phyloP scores from a whole-genome alignment of 441 rosid species.

The Populus tomentosa region DNA sequence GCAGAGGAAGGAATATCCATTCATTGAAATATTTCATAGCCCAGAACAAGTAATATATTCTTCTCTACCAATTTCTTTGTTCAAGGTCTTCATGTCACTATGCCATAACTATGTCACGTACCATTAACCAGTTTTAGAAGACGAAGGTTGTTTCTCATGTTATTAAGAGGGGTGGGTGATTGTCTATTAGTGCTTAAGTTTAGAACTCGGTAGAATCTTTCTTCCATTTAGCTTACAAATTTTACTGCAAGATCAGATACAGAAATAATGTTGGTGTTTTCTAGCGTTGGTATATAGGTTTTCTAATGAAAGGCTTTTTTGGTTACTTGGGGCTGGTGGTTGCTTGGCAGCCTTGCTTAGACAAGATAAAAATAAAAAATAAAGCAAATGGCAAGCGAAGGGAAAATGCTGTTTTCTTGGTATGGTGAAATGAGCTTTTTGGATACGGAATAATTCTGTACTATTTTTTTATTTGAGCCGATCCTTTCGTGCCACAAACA shows the following conservation, averaged over 20 bases:
- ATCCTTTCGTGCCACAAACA: not conserved
- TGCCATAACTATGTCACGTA: not conserved
- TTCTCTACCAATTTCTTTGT: constrained; percentile 1
- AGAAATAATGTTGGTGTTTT: not conserved
- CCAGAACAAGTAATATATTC: constrained; percentile 59
- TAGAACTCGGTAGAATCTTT: not conserved
- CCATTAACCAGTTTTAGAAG: not conserved
- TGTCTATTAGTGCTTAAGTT: not conserved
- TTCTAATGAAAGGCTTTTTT: not conserved
- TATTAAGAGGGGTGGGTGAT: not conserved
- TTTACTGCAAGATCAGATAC: no score
- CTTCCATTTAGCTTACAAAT: not conserved
- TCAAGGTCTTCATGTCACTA: constrained; percentile 6
- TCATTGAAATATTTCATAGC: constrained; percentile 85
- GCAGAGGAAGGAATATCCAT: constrained; percentile 87
- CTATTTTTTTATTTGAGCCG: not conserved
- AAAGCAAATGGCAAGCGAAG: not conserved
- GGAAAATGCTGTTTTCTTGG: not conserved
- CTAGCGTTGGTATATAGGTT: no score
- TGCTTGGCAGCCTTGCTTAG: not conserved
- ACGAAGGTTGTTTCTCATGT: constrained; percentile 1
- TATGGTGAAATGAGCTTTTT: not conserved
- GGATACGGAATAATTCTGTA: not conserved
- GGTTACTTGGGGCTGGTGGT: not conserved
- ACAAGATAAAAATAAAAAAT: not conserved